Conservation (phyloP, 1,284 basidiomycete genomes). For the Rhodotorula sp. region DNA sequence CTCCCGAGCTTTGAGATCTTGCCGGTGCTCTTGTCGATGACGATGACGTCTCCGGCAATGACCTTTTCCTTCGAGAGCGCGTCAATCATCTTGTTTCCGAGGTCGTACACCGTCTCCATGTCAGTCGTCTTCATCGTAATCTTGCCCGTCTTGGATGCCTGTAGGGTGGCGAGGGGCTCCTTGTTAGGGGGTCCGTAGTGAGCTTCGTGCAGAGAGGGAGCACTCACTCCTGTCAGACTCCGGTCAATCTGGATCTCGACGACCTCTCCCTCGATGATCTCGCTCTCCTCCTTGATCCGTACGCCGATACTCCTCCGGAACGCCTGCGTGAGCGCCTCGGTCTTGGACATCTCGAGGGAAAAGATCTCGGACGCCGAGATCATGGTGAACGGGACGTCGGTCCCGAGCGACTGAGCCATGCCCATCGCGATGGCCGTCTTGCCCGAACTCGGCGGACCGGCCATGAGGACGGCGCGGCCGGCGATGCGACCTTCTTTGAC, state of each 20-base stretch:
- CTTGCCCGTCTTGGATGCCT: constrained; percentile 98
- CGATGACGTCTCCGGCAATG: constrained; percentile 89
- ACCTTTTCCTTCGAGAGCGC: constrained; percentile 95
- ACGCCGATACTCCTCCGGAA: constrained; percentile 94
- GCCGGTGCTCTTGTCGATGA: constrained; percentile 95
- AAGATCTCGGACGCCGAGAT: constrained; percentile 97
- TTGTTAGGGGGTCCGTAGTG: too few relatives aligned
- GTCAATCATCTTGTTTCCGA: constrained; percentile 99
- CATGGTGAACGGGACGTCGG: constrained; percentile 95
- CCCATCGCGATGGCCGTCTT: constrained; percentile 98
- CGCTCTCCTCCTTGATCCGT: constrained; percentile 94
- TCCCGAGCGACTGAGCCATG: constrained; percentile 91
- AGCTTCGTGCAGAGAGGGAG: too few relatives aligned
- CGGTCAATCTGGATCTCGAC: constrained; percentile 98
- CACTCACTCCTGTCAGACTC: constrained; percentile 85
- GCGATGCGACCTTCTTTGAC: constrained; percentile 93
- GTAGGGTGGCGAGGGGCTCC: background rate
- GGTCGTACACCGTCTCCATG: constrained; percentile 99
- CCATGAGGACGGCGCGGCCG: constrained; percentile 90
- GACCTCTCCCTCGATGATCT: constrained; percentile 96
- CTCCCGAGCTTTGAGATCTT: constrained; percentile 94
- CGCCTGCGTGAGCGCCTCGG: constrained; percentile 94
- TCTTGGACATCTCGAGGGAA: constrained; percentile 93
- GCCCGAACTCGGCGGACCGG: constrained; percentile 91
- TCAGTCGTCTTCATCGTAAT: constrained; percentile 97